Conservation (phyloP, 352 stramenopile genomes). For the Globisporangium lucens region DNA sequence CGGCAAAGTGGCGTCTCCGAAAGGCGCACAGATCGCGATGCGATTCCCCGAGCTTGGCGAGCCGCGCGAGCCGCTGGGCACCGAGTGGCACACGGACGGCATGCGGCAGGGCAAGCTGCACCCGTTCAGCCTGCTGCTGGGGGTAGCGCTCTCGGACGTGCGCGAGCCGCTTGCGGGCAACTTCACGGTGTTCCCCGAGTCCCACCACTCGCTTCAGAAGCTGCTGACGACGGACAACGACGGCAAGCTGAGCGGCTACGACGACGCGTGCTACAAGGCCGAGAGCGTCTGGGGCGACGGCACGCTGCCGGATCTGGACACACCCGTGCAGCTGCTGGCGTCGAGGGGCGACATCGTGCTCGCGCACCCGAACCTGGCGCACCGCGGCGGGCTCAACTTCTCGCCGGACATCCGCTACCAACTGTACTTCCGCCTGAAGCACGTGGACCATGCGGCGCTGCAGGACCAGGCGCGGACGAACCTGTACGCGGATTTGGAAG, state of each 20-base stretch:
- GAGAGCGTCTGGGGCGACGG: slow-evolving; percentile 79
- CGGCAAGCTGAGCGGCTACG: slow-evolving; percentile 50
- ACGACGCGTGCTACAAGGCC: slow-evolving; percentile 57
- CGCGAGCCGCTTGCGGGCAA: slow-evolving; percentile 58
- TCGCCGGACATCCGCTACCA: slow-evolving; percentile 80
- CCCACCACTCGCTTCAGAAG: slow-evolving; percentile 47
- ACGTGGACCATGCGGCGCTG: slow-evolving; percentile 43
- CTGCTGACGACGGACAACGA: slow-evolving; percentile 44
- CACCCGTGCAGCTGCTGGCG: slow-evolving; percentile 56
- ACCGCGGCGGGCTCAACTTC: slow-evolving; percentile 79
- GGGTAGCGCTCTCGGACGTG: slow-evolving; percentile 72
- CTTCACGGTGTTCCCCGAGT: slow-evolving; percentile 71
- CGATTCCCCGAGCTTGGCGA: slow-evolving; percentile 70
- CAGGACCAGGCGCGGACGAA: slow-evolving; percentile 25
- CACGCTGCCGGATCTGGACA: slow-evolving; percentile 61
- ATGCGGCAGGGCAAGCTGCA: slow-evolving; percentile 74
- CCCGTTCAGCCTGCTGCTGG: slow-evolving; percentile 64
- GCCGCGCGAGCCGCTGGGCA: slow-evolving; percentile 54
- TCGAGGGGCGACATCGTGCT: slow-evolving; percentile 63
- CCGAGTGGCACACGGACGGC: slow-evolving; percentile 81
- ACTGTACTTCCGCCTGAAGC: slow-evolving; percentile 83
- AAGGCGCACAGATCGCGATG: slow-evolving; percentile 67
- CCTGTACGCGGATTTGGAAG: slow-evolving; percentile 57
- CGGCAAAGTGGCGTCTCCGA: slow-evolving; percentile 40
- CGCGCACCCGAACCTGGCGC: slow-evolving; percentile 68